These are phyloP conservation scores for Metschnikowia baotianmanensis DNA, from an alignment of 805 yeast species.

Conservation along the genomic window DNA sequence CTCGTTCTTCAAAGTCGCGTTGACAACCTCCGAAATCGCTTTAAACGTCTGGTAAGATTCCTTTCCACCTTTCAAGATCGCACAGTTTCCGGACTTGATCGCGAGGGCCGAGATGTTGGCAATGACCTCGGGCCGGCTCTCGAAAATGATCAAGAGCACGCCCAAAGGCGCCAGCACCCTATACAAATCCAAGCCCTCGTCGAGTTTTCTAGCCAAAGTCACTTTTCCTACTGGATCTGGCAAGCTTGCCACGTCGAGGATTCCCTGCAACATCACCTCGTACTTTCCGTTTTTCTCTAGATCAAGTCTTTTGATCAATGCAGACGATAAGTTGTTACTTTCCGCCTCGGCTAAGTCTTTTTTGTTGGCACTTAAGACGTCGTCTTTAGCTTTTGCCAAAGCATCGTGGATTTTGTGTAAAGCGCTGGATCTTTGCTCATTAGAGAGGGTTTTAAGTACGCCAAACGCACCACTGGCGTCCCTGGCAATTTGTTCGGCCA, in stretches of 20 bases:
- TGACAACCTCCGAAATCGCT: constrained; percentile 73
- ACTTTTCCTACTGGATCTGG: constrained; percentile 92
- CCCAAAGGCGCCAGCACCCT: constrained; percentile 94
- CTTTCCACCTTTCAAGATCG: constrained; percentile 96
- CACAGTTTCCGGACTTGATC: constrained; percentile 94
- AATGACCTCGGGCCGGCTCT: constrained; percentile 96
- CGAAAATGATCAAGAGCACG: constrained; percentile 87
- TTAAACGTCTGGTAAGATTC: constrained; percentile 85
- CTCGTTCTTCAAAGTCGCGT: constrained; percentile 48
- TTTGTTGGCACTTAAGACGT: constrained; percentile 69
- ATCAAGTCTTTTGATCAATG: constrained; percentile 83
- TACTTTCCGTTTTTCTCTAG: constrained; percentile 78
- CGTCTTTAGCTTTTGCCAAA: constrained; percentile 54
- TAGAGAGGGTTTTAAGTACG: constrained; percentile 69
- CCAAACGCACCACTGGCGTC: constrained; percentile 84
- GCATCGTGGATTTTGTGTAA: constrained; percentile 71
- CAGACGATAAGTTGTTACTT: constrained; percentile 56
- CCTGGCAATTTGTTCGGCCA: constrained; percentile 76
- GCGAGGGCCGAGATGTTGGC: constrained; percentile 96
- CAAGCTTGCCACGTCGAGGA: constrained; percentile 82
- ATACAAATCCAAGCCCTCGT: constrained; percentile 81
- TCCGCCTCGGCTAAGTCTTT: constrained; percentile 72
- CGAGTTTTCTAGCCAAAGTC: constrained; percentile 79
- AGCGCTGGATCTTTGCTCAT: constrained; percentile 72
- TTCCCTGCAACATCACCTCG: constrained; percentile 93